These are phyloP conservation scores for Orbilia brochopaga DNA, from an alignment of 2,329 filamentous ascomycete genomes.

Conservation along the genomic window DNA sequence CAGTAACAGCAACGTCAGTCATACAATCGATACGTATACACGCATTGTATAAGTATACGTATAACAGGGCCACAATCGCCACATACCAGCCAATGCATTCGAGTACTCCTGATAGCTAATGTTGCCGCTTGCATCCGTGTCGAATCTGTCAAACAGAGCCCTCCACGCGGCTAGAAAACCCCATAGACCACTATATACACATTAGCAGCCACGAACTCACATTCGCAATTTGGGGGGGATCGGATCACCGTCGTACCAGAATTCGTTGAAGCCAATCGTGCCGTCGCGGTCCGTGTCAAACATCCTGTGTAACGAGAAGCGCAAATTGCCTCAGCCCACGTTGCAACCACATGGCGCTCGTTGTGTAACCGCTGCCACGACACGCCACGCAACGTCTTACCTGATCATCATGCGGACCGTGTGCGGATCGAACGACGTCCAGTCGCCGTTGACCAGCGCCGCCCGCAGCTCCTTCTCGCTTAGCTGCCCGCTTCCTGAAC, in stretches of 20 bases:
- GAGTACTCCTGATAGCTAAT: slow-evolving; percentile 87
- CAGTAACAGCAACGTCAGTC: background rate
- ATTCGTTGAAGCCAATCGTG: slow-evolving; percentile 92
- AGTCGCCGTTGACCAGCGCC: slow-evolving; percentile 95
- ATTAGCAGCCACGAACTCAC: background rate
- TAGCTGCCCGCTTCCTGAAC: slow-evolving; percentile 74
- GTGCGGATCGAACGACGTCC: slow-evolving; percentile 87
- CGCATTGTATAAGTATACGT: background rate
- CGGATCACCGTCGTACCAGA: slow-evolving; percentile 65
- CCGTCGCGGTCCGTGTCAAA: slow-evolving; percentile 91
- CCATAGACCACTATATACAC: slow-evolving; percentile 72
- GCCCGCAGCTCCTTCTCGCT: slow-evolving; percentile 85
- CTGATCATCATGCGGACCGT: slow-evolving; percentile 98
- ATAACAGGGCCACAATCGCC: too few relatives aligned
- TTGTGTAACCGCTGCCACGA: slow-evolving; percentile 17
- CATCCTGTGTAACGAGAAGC: slow-evolving; percentile 68
- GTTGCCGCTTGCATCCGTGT: slow-evolving; percentile 82
- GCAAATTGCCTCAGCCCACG: slow-evolving; percentile 11
- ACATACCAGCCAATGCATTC: slow-evolving; percentile 72
- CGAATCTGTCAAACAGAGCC: slow-evolving; percentile 91
- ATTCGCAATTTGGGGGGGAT: background rate
- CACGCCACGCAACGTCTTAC: slow-evolving; percentile 33
- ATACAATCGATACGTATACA: background rate
- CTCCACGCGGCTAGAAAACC: slow-evolving; percentile 94
- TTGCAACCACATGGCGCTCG: background rate